Evolutionary conservation across 306 rosid species (phyloP).

Genomic region (Cucumis melo): DNA sequence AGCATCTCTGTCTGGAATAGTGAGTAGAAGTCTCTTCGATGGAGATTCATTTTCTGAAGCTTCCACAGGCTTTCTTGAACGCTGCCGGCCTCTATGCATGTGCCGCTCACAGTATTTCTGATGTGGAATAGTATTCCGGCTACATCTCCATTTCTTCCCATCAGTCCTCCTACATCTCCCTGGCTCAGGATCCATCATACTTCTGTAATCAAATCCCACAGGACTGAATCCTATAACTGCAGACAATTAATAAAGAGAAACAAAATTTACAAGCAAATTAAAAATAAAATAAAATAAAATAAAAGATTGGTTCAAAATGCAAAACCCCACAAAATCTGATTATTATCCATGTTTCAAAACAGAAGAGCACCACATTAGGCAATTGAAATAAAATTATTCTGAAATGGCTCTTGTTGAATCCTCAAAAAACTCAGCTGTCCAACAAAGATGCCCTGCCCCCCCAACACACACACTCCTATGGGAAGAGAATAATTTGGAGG

Average conservation of each 20-base stretch:
- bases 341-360: neutral
- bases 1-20: slow-evolving; percentile 7
- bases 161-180: slow-evolving; percentile 87
- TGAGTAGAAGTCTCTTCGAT: slow-evolving; percentile 19
- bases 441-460: neutral
- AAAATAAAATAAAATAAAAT: no score
- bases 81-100: slow-evolving; percentile 78
- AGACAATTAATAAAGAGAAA: slow-evolving; percentile 13
- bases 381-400: neutral
- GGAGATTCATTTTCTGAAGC: slow-evolving; percentile 22
- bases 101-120: slow-evolving; percentile 74
- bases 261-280: slow-evolving; percentile 2
- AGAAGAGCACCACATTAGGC: neutral
- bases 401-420: neutral
- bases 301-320: neutral
- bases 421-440: neutral
- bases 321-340: neutral
- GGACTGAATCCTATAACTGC: slow-evolving; percentile 23
- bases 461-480: neutral
- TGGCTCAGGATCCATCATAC: slow-evolving; percentile 45
- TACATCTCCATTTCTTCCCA: slow-evolving; percentile 92
- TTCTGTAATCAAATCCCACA: slow-evolving; percentile 22
- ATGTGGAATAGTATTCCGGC: slow-evolving; percentile 25
- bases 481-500: neutral
- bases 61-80: slow-evolving; percentile 99